A percentile compares a stretch with the other conserved stretches of the same genome.
These are phyloP conservation scores for Lactifluus piperatus DNA, from an alignment of 768 basidiomycete genomes.

Conservation along the genomic window DNA sequence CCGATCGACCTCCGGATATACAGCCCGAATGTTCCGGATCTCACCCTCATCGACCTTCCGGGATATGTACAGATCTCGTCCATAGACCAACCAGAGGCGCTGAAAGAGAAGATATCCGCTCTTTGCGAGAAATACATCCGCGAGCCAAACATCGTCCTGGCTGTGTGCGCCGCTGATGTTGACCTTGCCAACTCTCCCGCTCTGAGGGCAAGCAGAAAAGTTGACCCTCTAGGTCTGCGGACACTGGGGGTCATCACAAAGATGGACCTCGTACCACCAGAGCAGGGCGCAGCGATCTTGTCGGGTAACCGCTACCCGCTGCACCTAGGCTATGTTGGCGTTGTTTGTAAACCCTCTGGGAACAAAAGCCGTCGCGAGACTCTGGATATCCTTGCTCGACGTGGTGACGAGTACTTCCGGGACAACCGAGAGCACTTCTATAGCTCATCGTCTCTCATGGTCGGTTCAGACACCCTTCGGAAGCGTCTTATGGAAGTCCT, in stretches of 20 bases:
- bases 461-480: slow-evolving; percentile 86
- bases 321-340: slow-evolving; percentile 94
- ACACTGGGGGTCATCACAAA: slow-evolving; percentile 98
- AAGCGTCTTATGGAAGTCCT: slow-evolving; percentile 93
- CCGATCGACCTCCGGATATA: slow-evolving; percentile 97
- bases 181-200: slow-evolving; percentile 98
- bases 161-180: slow-evolving; percentile 96
- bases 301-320: slow-evolving; percentile 92
- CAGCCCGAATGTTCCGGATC: slow-evolving; percentile 91
- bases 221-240: slow-evolving; percentile 89
- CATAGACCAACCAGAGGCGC: slow-evolving; percentile 88
- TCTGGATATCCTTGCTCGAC: slow-evolving; percentile 40
- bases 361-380: slow-evolving; percentile 46
- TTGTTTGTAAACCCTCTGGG: slow-evolving; percentile 74
- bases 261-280: slow-evolving; percentile 92
- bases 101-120: slow-evolving; percentile 85
- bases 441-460: slow-evolving; percentile 59
- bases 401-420: slow-evolving; percentile 63
- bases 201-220: slow-evolving; percentile 82
- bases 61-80: slow-evolving; percentile 95
- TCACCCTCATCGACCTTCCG: slow-evolving; percentile 94
- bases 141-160: slow-evolving; percentile 99
- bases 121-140: slow-evolving; percentile 96
- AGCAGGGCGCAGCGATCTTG: slow-evolving; percentile 73
- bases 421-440: slow-evolving; percentile 55